phyloP scores from a whole-genome alignment of 805 yeast genomes.

The Kazachstania psychrophila region DNA sequence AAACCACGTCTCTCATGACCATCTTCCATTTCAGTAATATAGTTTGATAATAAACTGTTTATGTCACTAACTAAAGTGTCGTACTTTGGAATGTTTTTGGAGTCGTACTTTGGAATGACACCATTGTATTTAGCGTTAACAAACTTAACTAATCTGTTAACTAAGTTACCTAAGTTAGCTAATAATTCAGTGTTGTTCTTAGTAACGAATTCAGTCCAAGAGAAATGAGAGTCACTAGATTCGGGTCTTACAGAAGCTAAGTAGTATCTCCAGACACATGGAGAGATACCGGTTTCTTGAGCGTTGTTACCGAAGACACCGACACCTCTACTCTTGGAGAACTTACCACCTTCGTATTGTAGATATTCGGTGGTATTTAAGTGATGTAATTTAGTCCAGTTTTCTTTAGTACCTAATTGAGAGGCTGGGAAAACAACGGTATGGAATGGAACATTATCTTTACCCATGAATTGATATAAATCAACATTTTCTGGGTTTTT shows the following conservation, averaged over 20 bases:
- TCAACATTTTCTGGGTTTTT: conserved; percentile 74
- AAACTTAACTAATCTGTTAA: conserved; percentile 84
- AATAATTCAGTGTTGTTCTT: conserved; percentile 86
- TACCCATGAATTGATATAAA: conserved; percentile 95
- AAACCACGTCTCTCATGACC: conserved; percentile 79
- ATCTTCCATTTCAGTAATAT: conserved; percentile 63
- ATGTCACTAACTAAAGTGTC: conserved; percentile 44
- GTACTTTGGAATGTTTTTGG: conserved; percentile 40
- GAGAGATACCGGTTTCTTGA: conserved; percentile 76
- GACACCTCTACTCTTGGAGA: conserved; percentile 89
- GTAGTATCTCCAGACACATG: conserved; percentile 97
- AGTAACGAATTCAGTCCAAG: conserved; percentile 91
- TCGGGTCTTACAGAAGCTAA: conserved; percentile 88
- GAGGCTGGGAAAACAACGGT: conserved; percentile 94
- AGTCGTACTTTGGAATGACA: conserved; percentile 62
- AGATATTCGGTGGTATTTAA: conserved; percentile 88
- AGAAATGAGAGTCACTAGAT: conserved; percentile 87
- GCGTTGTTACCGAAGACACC: conserved; percentile 98
- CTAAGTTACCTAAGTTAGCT: conserved; percentile 94
- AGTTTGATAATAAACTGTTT: conserved; percentile 48
- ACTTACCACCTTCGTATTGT: conserved; percentile 95
- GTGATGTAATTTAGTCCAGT: conserved; percentile 87
- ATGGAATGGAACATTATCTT: conserved; percentile 97
- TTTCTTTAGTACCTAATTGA: conserved; percentile 74
- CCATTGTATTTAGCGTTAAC: conserved; percentile 84